Evolutionary conservation across 1,139 yeast species (phyloP).

Genomic region (Blastobotrys buckinghamii): DNA sequence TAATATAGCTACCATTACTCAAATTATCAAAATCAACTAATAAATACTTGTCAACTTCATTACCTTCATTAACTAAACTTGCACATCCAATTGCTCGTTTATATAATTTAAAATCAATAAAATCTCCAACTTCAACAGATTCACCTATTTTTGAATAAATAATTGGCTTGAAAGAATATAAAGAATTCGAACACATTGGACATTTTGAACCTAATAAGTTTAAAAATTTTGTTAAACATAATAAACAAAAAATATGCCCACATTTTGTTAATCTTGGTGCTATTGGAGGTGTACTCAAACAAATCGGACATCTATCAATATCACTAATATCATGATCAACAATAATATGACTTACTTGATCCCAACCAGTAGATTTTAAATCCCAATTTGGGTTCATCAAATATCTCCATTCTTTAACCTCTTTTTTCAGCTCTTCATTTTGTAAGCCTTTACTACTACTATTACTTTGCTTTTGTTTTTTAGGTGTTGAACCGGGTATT

Average conservation of each 20-base stretch:
- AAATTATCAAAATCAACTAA: neutral
- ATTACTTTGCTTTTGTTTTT: neutral
- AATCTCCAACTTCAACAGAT: constrained; percentile 4
- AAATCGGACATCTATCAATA: constrained; percentile 17
- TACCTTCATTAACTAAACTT: neutral
- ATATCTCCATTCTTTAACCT: constrained; percentile 11
- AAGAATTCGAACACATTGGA: constrained; percentile 14
- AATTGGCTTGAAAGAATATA: constrained; percentile 14
- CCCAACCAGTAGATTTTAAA: constrained; percentile 9
- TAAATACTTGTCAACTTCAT: neutral
- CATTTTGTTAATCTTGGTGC: constrained; percentile 17
- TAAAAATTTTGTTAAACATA: constrained; percentile 13
- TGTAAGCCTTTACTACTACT: neutral
- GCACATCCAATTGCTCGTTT: constrained; percentile 4
- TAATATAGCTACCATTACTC: neutral
- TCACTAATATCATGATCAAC: constrained; percentile 15
- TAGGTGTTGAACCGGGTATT: constrained; percentile 2
- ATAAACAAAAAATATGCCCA: constrained; percentile 17
- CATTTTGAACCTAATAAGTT: constrained; percentile 10
- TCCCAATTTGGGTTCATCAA: constrained; percentile 7
- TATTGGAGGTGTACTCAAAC: constrained; percentile 16
- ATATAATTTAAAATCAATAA: constrained; percentile 9
- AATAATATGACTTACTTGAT: constrained; percentile 11
- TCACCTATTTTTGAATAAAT: constrained; percentile 5
- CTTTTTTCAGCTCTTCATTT: neutral